Evolutionary conservation across 2,329 filamentous ascomycete species (phyloP), one percentile per base, ranked within the genome.

Genomic region (Xylariaceae sp.): DNA sequence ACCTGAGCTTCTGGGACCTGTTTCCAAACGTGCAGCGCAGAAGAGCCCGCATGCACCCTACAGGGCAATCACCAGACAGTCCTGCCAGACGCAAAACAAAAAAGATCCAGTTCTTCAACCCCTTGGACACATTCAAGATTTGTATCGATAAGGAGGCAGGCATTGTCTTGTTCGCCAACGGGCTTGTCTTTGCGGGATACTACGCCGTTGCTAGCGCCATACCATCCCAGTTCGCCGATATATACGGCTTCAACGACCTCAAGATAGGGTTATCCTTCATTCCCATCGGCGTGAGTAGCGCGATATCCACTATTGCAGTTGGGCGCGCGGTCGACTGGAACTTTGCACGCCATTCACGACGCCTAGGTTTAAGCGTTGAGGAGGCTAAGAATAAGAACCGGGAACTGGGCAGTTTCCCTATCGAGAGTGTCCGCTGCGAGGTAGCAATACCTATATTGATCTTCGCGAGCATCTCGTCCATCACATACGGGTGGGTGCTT

Each of bases 241-340:
- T 82, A 57, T 89, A 85, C 65, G 75, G 79, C 1, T 80, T 82
- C 42, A 74, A 81, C 53, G 81, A 83, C 16, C 67, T 75, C 16
- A 73, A 73, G n/a, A 69, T 81, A 2, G 79, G 79, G 9, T 64
- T 75, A 6, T 68, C 73, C 63, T 75, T 72, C 50, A 40, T 75
- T 5, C 75, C 75, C 1, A 69, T 75, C 42, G 74, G 71, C 1
- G 65, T 64, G 12, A 75, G 74, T 4, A 73, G 71, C 45, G 66
- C 73, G 14, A 40, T 73, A 1, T 66, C 74, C 2, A 71, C 71
- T 1, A 53, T 70, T 20, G 58, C 67, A 12, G 69, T 72, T n/a
- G 81, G 85, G 5, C 74, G 74, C 23, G 51, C 85, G 2, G 74
- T 87, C 3, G 85, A 89, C 66, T 81, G 79, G 74, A 87, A 86